Conservation (phyloP, 2,329 filamentous ascomycete genomes). For the Aspergillus hortae region DNA sequence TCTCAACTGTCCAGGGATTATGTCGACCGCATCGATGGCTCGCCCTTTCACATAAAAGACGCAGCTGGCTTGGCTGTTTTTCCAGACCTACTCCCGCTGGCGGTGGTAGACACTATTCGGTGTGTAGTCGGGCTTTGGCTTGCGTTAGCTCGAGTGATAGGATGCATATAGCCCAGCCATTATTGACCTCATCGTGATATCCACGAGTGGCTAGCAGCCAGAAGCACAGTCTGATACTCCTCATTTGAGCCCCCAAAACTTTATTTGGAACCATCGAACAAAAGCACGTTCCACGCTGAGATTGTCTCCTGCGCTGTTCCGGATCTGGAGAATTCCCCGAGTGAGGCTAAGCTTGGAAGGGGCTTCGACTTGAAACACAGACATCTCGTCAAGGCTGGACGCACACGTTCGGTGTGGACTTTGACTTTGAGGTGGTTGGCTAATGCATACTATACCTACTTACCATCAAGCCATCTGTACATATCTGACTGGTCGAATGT, state of each 20-base stretch:
- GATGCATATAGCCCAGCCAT: neutral
- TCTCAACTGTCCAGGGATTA: neutral
- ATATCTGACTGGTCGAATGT: neutral
- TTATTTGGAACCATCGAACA: constrained; percentile 6
- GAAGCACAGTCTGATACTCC: constrained; percentile 6
- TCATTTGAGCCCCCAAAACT: constrained; percentile 13
- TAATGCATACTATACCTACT: neutral
- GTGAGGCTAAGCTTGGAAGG: constrained; percentile 14
- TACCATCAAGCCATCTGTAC: neutral
- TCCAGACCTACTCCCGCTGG: neutral
- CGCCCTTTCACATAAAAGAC: neutral
- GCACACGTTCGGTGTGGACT: neutral
- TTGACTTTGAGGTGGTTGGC: neutral
- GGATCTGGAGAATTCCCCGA: constrained; percentile 21
- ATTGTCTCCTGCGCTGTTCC: constrained; percentile 12
- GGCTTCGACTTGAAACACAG: constrained; percentile 11
- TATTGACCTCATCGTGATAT: neutral
- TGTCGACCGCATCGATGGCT: neutral
- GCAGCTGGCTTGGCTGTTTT: neutral
- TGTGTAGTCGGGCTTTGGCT: neutral
- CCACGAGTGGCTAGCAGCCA: constrained; percentile 4
- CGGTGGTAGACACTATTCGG: neutral
- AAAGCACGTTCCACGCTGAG: constrained; percentile 9
- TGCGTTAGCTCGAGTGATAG: neutral
- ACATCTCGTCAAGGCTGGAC: neutral